Base-by-base conservation (phyloP, 2,329 filamentous ascomycete genomes). In the Xylariaceae sp. region DNA sequence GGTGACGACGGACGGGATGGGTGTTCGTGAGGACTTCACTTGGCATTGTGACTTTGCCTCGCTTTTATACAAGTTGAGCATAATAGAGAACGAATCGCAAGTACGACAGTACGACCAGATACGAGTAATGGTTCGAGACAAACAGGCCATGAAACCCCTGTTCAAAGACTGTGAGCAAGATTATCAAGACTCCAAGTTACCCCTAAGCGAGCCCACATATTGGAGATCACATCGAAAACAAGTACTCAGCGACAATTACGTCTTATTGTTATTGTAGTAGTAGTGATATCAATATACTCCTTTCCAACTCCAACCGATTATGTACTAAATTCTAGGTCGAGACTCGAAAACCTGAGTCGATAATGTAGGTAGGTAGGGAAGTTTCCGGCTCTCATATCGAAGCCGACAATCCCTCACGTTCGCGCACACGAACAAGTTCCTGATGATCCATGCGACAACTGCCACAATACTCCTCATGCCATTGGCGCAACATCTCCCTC, bases 391-490 rank as follows among this genome's bases (percentile, higher is more conserved):
- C 37, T 61, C 44, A 63, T 49, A 60, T 54, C 11, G 62, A 59
- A 23, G 57, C 62, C 59, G 68, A 48, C 57, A 67, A 52, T 17
- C 55, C 54, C 57, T 69, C 68, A 55, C 68, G 66, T 59, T 67
- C 63, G 34, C 42, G 53, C 15, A 71, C 63, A 30, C 45, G 53
- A 15, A 72, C 35, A 35, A 73, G 59, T 15, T 53, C 69, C 53
- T 69, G 67, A 60, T 73, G 74, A 65, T 85, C 82, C 9, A 69
- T 71, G 63, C 72, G 74, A 65, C 82, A 85, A 69, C 82, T 85
- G 35, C 81, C 79, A 58, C 82, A 85, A 65, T 85, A 82, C 61
- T 75, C 76, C 2, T 77, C 73, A 60, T 81, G 75, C 82, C 82
- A 85, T 53, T 72, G 67, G 64, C 73, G 72, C 60, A 85, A 71